A percentile compares a stretch with the other conserved stretches of the same genome.
phyloP scores from a whole-genome alignment of 75 land plant species.

The Larix kaempferi region DNA sequence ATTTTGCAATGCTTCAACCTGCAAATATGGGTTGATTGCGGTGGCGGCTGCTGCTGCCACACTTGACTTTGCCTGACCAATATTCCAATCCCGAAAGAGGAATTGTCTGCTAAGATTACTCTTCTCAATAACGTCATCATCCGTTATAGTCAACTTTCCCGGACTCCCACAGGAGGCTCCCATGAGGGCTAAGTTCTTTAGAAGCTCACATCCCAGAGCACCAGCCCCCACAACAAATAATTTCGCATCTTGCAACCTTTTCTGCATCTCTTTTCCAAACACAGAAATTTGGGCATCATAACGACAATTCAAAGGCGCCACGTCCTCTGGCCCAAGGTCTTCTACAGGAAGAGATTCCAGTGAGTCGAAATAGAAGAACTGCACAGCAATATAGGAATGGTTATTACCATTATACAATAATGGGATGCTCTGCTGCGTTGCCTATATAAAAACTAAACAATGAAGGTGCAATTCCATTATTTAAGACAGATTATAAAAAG shows the following conservation, averaged over 20 bases:
- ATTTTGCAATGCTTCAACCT: constrained; percentile 76
- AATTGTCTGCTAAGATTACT: constrained; percentile 95
- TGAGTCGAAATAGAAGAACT: constrained; percentile 68
- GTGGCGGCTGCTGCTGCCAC: constrained; percentile 81
- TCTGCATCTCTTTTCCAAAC: constrained; percentile 76
- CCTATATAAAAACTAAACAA: no score
- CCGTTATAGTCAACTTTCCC: constrained; percentile 83
- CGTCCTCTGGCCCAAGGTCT: constrained; percentile 47
- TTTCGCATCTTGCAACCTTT: constrained; percentile 67
- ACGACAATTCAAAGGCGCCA: constrained; percentile 49
- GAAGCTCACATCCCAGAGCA: constrained; percentile 91
- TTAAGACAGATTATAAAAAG: no score
- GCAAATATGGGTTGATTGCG: constrained; percentile 60
- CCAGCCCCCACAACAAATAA: constrained; percentile 91
- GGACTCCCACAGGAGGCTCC: constrained; percentile 72
- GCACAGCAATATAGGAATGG: no score
- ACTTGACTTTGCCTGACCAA: constrained; percentile 84
- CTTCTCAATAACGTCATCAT: constrained; percentile 97
- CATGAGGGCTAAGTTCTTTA: constrained; percentile 90
- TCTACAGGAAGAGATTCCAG: constrained; percentile 85
- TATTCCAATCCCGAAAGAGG: constrained; percentile 89
- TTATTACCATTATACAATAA: no score
- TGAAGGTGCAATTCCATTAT: no score
- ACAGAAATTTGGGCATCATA: constrained; percentile 94
- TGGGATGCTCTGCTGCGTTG: no score